These are phyloP conservation scores for Leishmania martiniquensis DNA, from an alignment of 208 protist species.

Conservation along the genomic window DNA sequence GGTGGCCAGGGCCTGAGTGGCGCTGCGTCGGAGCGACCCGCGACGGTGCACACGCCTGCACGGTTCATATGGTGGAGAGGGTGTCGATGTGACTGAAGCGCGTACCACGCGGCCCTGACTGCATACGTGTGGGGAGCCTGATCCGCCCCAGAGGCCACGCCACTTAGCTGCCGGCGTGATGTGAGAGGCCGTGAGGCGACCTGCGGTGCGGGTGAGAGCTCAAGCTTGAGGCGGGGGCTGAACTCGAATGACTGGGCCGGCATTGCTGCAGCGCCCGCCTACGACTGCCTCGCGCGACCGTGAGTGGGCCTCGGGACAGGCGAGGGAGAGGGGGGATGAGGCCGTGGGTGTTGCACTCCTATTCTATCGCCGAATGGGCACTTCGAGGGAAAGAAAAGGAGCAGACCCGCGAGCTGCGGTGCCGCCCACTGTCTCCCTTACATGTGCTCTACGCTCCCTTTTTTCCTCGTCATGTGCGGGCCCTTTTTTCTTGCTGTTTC, in stretches of 20 bases:
- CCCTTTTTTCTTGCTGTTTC: neutral
- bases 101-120: neutral
- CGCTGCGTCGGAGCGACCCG: neutral
- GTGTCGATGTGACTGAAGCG: neutral
- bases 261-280: neutral
- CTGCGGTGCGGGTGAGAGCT: too few species aligned
- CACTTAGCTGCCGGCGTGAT: neutral
- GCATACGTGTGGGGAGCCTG: neutral
- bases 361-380: neutral
- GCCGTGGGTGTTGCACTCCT: neutral
- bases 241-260: neutral
- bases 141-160: neutral
- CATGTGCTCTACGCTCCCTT: neutral
- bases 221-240: neutral
- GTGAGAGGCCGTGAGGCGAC: neutral
- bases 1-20: neutral
- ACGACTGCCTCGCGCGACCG: neutral
- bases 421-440: neutral
- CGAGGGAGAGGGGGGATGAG: neutral
- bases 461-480: neutral
- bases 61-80: neutral
- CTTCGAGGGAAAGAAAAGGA: neutral
- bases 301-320: neutral
- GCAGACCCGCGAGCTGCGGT: neutral
- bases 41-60: neutral